Base-by-base conservation (phyloP, 805 yeast genomes). In the Ogataea neopini region DNA sequence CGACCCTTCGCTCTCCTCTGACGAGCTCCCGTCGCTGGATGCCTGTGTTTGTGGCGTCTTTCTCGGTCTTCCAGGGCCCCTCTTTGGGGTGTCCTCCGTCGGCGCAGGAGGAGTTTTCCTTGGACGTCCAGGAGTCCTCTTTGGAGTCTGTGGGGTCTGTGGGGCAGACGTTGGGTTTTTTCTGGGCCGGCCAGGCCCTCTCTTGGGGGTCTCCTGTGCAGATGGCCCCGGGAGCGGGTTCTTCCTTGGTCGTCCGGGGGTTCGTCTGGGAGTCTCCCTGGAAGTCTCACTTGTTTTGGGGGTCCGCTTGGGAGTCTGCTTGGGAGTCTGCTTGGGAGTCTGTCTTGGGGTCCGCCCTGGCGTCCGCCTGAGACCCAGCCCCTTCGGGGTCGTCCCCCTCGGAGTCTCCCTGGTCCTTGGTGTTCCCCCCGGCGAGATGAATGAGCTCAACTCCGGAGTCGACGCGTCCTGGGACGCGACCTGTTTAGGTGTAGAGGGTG, bases 371-470 rank as follows among this genome's bases (percentile, higher is more conserved):
- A n/a, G n/a, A n/a, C n/a, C n/a, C n/a, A n/a, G n/a, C n/a, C n/a
- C n/a, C n/a, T n/a, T n/a, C n/a, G n/a, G n/a, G 28, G 28, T 10
- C 28, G 28, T 10, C 28, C 9, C 10, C 28, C 10, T 25, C 28
- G 28, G 28, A 7, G 28, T 25, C 28, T 7, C 7, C 28, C 28
- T 10, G n/a, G n/a, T n/a, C n/a, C n/a, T n/a, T n/a, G n/a, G n/a
- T n/a, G n/a, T n/a, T n/a, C n/a, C n/a, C n/a, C n/a, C 44, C 2
- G 58, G 58, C 8, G 58, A 54, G 10, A 54, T 54, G 38, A 54
- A 54, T 3, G 58, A 50, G 35, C 54, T 48, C 9, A 54, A 48
- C n/a, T 54, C 58, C 1, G 57, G 56, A 5, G 56, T 52, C 4
- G 39, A 13, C 32, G 42, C 30, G 29, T 40, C 19, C 15, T 29